Conservation (phyloP, 2,329 filamentous ascomycete species). For the Dendrostoma leiphaemia region DNA sequence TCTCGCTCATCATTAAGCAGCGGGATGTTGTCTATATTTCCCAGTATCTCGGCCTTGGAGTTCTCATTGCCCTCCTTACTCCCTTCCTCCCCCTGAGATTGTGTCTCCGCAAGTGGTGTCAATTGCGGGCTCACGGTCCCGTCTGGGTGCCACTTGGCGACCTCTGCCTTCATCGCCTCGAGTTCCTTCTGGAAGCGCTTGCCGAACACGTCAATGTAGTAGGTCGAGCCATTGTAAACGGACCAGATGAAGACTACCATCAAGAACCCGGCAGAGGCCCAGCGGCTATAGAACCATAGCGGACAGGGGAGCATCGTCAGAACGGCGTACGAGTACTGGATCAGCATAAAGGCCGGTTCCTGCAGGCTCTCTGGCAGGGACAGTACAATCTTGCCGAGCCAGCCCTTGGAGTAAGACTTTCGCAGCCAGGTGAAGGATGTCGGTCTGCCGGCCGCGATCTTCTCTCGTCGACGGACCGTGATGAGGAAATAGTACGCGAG, state of each 20-base stretch:
- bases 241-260: slow-evolving; percentile 87
- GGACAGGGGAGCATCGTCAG: slow-evolving; percentile 93
- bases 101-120: slow-evolving; percentile 31
- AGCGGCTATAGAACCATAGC: slow-evolving; percentile 88
- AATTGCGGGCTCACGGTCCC: slow-evolving; percentile 36
- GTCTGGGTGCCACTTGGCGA: slow-evolving; percentile 80
- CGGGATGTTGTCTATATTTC: slow-evolving; percentile 53
- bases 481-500: slow-evolving; percentile 91
- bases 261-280: slow-evolving; percentile 75
- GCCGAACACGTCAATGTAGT: slow-evolving; percentile 97
- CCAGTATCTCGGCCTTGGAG: slow-evolving; percentile 18
- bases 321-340: slow-evolving; percentile 89
- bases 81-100: slow-evolving; percentile 5
- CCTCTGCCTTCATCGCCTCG: slow-evolving; percentile 83
- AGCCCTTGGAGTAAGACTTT: slow-evolving; percentile 83
- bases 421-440: slow-evolving; percentile 98
- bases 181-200: slow-evolving; percentile 96
- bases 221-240: slow-evolving; percentile 95
- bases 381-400: slow-evolving; percentile 84
- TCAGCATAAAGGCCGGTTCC: slow-evolving; percentile 90
- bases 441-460: slow-evolving; percentile 91
- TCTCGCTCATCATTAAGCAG: slow-evolving; percentile 48
- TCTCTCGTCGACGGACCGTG: slow-evolving; percentile 87
- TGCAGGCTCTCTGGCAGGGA: slow-evolving; percentile 73
- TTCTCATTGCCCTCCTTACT: slow-evolving; percentile 21